Percentiles rank a stretch among this genome's conserved stretches.
Evolutionary conservation across 2,329 filamentous ascomycete genomes (phyloP).

Genomic region (Aspergillus sergii): DNA sequence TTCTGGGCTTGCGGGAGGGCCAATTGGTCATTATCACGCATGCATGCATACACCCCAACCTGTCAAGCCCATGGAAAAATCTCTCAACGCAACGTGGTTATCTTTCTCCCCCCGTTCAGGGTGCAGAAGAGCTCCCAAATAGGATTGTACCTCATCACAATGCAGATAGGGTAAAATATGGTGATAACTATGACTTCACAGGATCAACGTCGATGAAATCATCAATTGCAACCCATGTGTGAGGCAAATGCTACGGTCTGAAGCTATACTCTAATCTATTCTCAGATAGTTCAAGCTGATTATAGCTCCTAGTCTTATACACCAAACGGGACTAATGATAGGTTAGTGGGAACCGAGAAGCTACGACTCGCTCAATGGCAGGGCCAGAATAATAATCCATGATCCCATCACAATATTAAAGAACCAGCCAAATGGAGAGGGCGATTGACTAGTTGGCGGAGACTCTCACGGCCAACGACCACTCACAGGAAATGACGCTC

Average conservation of each 20-base stretch:
- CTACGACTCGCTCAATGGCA: neutral
- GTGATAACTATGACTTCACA: neutral
- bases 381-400: constrained; percentile 1
- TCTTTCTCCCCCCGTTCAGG: neutral
- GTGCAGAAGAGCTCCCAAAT: neutral
- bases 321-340: neutral
- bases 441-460: constrained; percentile 16
- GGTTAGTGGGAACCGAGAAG: neutral
- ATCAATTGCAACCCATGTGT: neutral
- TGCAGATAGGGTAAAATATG: no score
- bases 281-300: neutral
- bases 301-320: constrained; percentile 5
- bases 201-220: constrained; percentile 6
- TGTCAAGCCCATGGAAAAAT: constrained; percentile 16
- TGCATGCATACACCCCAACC: constrained; percentile 13
- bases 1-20: neutral
- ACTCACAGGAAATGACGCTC: constrained; percentile 25
- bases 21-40: constrained; percentile 10
- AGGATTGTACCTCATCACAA: no score
- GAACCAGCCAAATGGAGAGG: constrained; percentile 7
- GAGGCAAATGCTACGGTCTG: neutral
- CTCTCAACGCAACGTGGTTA: constrained; percentile 11
- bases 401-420: constrained; percentile 5
- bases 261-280: constrained; percentile 1
- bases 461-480: constrained; percentile 10